Conservation (phyloP, 257 asterid genomes). For the Plantago ovata region DNA sequence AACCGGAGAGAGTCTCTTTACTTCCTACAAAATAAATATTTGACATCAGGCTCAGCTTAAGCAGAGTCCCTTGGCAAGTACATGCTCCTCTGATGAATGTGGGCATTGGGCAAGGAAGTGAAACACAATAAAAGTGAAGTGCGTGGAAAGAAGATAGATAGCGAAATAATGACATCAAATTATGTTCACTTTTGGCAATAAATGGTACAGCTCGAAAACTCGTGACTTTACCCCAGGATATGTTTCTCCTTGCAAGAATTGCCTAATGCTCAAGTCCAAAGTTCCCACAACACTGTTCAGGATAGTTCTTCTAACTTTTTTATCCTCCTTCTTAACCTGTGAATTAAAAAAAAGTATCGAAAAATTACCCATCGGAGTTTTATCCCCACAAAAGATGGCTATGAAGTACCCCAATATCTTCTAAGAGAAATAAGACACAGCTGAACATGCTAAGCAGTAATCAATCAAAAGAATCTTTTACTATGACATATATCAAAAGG, state of each 20-base stretch:
- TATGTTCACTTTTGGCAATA: not conserved
- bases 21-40: constrained; percentile 40
- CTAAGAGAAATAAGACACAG: not conserved
- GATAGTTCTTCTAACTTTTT: constrained; percentile 76
- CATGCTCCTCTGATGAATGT: not conserved
- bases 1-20: constrained; percentile 52
- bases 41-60: constrained; percentile 6
- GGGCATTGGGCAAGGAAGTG: no score
- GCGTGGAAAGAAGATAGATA: not conserved
- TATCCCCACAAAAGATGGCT: constrained; percentile 15
- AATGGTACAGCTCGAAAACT: constrained; percentile 19
- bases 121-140: constrained; percentile 1
- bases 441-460: constrained; percentile 15
- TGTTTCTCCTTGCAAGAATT: constrained; percentile 70
- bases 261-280: constrained; percentile 75
- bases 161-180: not conserved
- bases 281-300: constrained; percentile 89
- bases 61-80: not conserved
- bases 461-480: constrained; percentile 9
- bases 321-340: constrained; percentile 83
- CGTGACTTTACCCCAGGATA: constrained; percentile 71
- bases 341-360: not conserved
- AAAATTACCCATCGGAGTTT: constrained; percentile 1
- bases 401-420: constrained; percentile 4
- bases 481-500: no score